Conservation (phyloP, 169 alveolate genomes). For the Eimeria maxima region DNA sequence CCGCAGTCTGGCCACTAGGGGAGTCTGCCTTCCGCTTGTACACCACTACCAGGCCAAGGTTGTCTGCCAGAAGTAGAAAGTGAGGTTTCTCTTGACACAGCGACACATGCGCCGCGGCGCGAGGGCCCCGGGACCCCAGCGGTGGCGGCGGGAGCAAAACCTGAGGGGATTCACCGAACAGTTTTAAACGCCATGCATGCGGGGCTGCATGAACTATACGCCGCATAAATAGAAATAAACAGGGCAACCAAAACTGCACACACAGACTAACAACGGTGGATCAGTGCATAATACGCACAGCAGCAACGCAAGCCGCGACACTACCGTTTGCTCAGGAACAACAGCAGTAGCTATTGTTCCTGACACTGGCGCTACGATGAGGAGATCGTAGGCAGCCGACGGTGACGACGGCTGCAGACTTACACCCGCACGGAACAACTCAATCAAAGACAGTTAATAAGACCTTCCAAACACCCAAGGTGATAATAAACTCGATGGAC, state of each 20-base stretch:
- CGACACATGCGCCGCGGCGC: neutral
- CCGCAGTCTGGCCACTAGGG: neutral
- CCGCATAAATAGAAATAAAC: neutral
- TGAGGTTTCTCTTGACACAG: constrained; percentile 39
- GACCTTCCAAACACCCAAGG: neutral
- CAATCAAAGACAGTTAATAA: neutral
- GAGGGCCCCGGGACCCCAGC: neutral
- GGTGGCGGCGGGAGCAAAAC: constrained; percentile 32
- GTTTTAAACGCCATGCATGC: neutral
- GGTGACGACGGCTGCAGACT: too few species aligned
- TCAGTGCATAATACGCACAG: neutral
- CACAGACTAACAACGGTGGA: neutral
- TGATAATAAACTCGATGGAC: neutral
- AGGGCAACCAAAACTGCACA: neutral
- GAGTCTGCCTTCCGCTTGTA: constrained; percentile 19
- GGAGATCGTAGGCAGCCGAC: too few species aligned
- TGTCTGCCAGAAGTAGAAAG: constrained; percentile 1
- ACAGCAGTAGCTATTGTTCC: too few species aligned
- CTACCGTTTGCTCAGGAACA: too few species aligned
- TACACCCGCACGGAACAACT: too few species aligned
- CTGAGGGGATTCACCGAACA: neutral
- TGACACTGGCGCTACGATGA: too few species aligned
- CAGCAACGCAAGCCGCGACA: neutral
- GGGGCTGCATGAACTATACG: neutral
- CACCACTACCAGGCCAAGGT: neutral